A percentile compares a stretch with the other conserved stretches of the same genome.
Evolutionary conservation across 345 rosid genomes (phyloP).

Genomic region (Iberis pinnata): DNA sequence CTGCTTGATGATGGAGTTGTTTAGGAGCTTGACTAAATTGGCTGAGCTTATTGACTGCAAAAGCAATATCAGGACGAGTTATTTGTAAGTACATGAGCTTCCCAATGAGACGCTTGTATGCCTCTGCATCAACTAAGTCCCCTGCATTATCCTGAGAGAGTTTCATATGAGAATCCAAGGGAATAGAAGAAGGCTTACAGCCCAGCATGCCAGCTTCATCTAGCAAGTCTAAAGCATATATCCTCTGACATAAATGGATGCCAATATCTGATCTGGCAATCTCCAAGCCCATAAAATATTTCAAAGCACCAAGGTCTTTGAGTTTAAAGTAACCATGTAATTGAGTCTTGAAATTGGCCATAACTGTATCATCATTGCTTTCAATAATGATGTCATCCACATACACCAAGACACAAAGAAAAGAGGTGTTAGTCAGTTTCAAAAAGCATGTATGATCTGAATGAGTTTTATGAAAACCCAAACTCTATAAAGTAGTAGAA

Average conservation of each 20-base stretch:
- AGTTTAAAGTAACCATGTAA: not conserved
- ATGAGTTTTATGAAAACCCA: not conserved
- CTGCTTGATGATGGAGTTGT: too few species aligned
- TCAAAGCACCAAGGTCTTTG: not conserved
- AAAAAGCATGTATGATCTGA: not conserved
- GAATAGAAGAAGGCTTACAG: not conserved
- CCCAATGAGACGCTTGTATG: not conserved
- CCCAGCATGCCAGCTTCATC: not conserved
- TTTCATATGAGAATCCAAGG: not conserved
- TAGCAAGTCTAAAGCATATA: not conserved
- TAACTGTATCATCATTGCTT: not conserved
- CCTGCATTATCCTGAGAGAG: not conserved
- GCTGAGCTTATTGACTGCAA: not conserved
- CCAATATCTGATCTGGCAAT: not conserved
- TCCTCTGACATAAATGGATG: not conserved
- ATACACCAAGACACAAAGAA: not conserved
- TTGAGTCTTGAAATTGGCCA: not conserved
- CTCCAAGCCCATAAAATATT: not conserved
- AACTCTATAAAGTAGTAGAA: not conserved
- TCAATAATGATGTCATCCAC: not conserved
- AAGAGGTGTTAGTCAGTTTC: not conserved
- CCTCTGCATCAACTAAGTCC: not conserved
- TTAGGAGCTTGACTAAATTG: not conserved
- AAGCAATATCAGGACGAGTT: not conserved
- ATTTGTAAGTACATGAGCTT: not conserved